Percentiles rank a stretch among this genome's conserved stretches.
These are phyloP conservation scores for Lactarius indigo DNA, from an alignment of 768 basidiomycete genomes.

Conservation along the genomic window DNA sequence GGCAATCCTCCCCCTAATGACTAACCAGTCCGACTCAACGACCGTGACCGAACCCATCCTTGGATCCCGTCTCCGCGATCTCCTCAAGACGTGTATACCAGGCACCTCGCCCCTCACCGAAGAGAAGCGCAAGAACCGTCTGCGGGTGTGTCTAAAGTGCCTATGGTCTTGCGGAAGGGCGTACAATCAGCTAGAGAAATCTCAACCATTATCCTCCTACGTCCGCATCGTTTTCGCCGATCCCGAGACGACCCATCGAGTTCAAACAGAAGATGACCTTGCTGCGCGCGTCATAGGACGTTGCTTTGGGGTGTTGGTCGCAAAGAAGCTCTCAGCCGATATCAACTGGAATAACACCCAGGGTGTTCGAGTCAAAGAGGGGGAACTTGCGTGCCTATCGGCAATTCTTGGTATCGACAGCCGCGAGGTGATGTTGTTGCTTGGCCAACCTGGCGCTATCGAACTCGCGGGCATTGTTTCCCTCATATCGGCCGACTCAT, in stretches of 20 bases:
- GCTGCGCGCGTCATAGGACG: neutral
- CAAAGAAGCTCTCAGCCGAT: neutral
- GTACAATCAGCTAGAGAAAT: neutral
- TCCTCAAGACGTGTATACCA: slow-evolving; percentile 5
- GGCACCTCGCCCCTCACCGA: neutral
- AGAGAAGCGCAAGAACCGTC: neutral
- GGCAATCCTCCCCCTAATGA: no score
- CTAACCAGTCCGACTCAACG: no score
- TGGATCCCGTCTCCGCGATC: slow-evolving; percentile 2
- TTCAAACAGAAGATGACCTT: neutral
- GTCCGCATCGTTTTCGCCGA: neutral
- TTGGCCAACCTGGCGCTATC: no score
- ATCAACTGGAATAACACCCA: neutral
- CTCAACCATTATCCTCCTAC: neutral
- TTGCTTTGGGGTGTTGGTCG: neutral
- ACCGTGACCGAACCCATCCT: slow-evolving; percentile 4
- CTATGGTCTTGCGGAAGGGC: slow-evolving; percentile 5
- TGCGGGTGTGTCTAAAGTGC: neutral
- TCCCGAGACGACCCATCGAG: neutral
- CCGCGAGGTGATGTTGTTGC: no score
- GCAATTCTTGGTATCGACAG: no score
- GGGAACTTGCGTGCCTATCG: no score
- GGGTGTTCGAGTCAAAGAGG: no score
- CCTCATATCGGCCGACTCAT: no score
- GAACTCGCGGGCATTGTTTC: no score